Evolutionary conservation across 208 protist species (phyloP).

Genomic region (Leishmania gerbilli): DNA sequence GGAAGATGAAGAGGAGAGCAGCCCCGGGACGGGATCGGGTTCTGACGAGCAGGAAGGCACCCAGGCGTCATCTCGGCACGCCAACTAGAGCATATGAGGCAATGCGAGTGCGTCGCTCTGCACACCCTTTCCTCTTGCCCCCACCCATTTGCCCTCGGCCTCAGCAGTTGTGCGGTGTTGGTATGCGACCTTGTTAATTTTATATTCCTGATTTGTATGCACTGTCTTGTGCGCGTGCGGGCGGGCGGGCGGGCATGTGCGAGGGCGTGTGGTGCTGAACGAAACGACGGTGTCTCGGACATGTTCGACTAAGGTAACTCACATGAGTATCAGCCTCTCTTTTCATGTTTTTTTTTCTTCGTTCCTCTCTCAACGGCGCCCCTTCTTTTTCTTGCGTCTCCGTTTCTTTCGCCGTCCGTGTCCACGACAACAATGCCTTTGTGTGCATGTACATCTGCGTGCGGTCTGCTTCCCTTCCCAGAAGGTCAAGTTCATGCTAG

Average conservation of each 20-base stretch:
- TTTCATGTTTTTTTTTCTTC: not conserved
- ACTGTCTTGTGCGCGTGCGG: not conserved
- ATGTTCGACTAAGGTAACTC: slow-evolving; percentile 11
- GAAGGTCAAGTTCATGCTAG: not conserved
- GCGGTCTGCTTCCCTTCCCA: not conserved
- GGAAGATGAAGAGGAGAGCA: slow-evolving; percentile 18
- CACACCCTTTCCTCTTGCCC: not conserved
- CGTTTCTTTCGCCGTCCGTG: not conserved
- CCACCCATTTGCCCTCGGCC: not conserved
- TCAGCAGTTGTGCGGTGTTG: not conserved
- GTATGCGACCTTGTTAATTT: not conserved
- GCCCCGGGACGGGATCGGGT: slow-evolving; percentile 2
- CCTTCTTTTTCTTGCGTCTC: slow-evolving; percentile 2
- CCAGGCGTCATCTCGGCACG: not conserved
- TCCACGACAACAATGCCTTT: not conserved
- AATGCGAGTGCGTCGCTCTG: not conserved
- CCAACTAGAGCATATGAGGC: not conserved
- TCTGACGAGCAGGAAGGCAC: slow-evolving; percentile 10
- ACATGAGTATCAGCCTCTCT: not conserved
- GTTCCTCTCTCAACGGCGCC: not conserved
- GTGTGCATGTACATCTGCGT: not conserved
- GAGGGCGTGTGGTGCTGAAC: not conserved
- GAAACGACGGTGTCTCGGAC: slow-evolving; percentile 2
- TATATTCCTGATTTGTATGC: not conserved
- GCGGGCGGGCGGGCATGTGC: too few relatives aligned